Base-by-base conservation (phyloP, 306 rosid species). In the Ammopiptanthus mongolicus region DNA sequence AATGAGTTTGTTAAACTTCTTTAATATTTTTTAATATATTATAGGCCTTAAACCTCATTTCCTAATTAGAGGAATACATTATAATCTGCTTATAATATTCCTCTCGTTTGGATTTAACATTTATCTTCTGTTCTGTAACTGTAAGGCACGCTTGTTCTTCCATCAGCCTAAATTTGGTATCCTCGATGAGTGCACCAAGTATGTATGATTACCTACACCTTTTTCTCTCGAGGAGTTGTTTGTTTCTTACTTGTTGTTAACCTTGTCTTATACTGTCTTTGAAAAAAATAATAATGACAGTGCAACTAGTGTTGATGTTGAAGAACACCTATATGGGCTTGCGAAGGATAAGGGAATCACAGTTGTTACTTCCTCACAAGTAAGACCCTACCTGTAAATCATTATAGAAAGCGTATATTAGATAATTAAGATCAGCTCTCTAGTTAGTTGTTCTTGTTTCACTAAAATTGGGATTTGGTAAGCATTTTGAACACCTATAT, bases 111-210 rank as follows among this genome's bases (percentile, higher is more conserved):
- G 62, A 75, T 42, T 59, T 86, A 78, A 85, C 80, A 29, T 77
- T 71, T 78, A 50, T 41, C 65, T 75, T 59, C 25, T 84, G 28
- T 74, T 78, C 12, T 85, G n/a, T 25, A 25, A 25, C 28, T 25
- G 31, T 55, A 36, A 95, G 99, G 99, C 99, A 5, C 99, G 99
- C 66, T 60, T 95, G 77, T 95, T 95, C 87, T 95, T 92, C 87
- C 99, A 95, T 85, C 87, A 87, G 82, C 99, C 99, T 37, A 92
- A 84, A 67, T 92, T 87, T 68, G 99, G 92, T 13, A 95, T 95
- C 86, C 95, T 95, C 59, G 99, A 95, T 57, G 99, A 95, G 83
- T 95, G 99, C 81, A 95, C 99, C 84, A 95, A 95, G 99, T 95
- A 88, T 9, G 98, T 78, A 65, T 87, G 65, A 13, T 53, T 68